Percentiles rank a stretch among this genome's conserved stretches.
These are phyloP conservation scores for Diphasiastrum complanatum DNA, from an alignment of 83 land plant genomes.

Conservation along the genomic window DNA sequence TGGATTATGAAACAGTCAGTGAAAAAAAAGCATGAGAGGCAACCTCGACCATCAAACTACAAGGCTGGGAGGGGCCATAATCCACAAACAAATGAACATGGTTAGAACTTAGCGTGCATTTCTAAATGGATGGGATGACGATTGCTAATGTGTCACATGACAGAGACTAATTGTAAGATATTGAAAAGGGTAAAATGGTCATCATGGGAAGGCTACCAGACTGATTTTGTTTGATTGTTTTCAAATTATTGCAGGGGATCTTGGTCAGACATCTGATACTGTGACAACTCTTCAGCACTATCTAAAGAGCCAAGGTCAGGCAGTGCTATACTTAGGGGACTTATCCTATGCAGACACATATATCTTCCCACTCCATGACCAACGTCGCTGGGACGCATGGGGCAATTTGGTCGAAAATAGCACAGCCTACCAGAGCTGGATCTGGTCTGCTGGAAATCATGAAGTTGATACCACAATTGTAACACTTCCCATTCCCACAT, in stretches of 20 bases:
- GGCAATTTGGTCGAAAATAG: constrained; percentile 56
- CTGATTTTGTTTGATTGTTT: background rate
- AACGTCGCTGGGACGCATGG: constrained; percentile 75
- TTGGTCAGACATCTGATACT: constrained; percentile 79
- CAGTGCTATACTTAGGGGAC: constrained; percentile 75
- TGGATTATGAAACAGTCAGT: too few relatives aligned
- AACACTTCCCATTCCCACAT: constrained; percentile 35
- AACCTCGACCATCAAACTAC: too few relatives aligned
- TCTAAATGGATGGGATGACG: too few relatives aligned
- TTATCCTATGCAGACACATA: constrained; percentile 80
- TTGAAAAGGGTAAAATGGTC: background rate
- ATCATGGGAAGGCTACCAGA: background rate
- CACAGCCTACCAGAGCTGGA: constrained; percentile 77
- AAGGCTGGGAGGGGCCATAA: too few relatives aligned
- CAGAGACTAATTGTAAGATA: background rate
- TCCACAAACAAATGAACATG: too few relatives aligned
- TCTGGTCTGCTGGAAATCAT: constrained; percentile 84
- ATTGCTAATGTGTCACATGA: too few relatives aligned
- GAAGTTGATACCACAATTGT: constrained; percentile 61
- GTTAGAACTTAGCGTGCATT: too few relatives aligned
- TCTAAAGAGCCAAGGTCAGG: constrained; percentile 42
- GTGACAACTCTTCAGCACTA: constrained; percentile 65
- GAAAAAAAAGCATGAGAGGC: too few relatives aligned
- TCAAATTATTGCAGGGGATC: constrained; percentile 49
- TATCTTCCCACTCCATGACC: constrained; percentile 46